A percentile compares a stretch with the other conserved stretches of the same genome.
These are phyloP conservation scores for Epichloe aotearoae DNA, from an alignment of 2,329 filamentous ascomycete species.

Conservation along the genomic window DNA sequence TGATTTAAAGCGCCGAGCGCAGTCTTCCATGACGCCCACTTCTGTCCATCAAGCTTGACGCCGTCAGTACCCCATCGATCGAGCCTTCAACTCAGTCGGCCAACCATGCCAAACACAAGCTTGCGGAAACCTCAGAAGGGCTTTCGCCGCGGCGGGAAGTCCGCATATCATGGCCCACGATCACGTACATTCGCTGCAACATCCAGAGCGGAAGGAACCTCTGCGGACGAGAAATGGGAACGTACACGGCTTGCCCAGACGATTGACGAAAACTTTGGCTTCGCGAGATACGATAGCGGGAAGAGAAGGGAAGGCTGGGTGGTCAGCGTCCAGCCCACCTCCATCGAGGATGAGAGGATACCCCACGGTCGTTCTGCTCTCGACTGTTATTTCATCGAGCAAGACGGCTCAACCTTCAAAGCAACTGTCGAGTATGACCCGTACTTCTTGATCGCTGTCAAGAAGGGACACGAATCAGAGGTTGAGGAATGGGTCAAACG, in stretches of 20 bases:
- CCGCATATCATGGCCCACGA: conserved; percentile 55
- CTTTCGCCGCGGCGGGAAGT: conserved; percentile 55
- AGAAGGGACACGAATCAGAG: conserved; percentile 76
- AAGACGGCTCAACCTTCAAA: conserved; percentile 83
- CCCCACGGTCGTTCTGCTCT: conserved; percentile 78
- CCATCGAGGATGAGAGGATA: conserved; percentile 71
- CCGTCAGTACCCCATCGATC: conserved; percentile 7
- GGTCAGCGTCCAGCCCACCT: conserved; percentile 85
- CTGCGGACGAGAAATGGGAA: conserved; percentile 86
- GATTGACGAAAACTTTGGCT: conserved; percentile 94
- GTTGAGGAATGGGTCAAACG: conserved; percentile 91
- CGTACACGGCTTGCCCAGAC: conserved; percentile 67
- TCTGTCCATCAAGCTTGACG: conserved; percentile 8
- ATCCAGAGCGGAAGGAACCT: conserved; percentile 70
- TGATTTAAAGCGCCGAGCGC: background rate
- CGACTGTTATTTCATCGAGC: conserved; percentile 94
- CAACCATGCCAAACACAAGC: conserved; percentile 44
- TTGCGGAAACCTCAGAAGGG: conserved; percentile 50
- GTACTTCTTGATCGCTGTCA: conserved; percentile 87
- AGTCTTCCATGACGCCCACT: conserved; percentile 9
- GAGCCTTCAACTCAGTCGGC: conserved; percentile 5
- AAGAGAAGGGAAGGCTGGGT: conserved; percentile 79
- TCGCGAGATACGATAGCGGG: conserved; percentile 79
- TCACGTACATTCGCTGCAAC: conserved; percentile 70
- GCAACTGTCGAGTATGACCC: conserved; percentile 93